Evolutionary conservation across 31 red algal species (phyloP), one percentile per base, ranked within the genome.

Genomic region (Asparagopsis taxiformis): DNA sequence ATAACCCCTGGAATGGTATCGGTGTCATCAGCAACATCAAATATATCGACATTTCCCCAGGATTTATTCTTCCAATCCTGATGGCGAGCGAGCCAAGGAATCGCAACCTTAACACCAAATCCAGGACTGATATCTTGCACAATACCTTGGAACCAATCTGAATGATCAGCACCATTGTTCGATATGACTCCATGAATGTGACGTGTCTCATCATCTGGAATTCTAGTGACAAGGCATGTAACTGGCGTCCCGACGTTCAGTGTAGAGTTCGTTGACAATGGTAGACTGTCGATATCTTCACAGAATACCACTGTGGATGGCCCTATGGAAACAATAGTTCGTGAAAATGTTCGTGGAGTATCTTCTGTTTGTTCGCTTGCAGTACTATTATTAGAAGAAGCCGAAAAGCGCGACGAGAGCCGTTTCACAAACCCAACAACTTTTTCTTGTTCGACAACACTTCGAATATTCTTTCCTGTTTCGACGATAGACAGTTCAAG

Each of bases 401-500:
- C 33, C 28, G 19, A 19, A 29, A 80, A 16, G n/a, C 62, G 49
- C 0, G 43, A 26, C 3, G 77, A 84, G 15, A 84, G 49, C 37
- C 44, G 44, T 44, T 63, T 69, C 30, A 87, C 63, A 44, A 87
- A 87, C 16, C 82, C 82, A 51, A 87, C 19, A 34, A 69, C 37
- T 39, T 77, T 87, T 1, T 38, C 4, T 34, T 68, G 66, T 19
- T n/a, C 1, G 52, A 31, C 17, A 13, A 62, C 3, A 19, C 7
- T 1, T 10, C 37, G 55, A 36, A 2, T 0, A 16, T 28, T 19
- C 49, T n/a, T 3, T 5, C 62, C 17, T 13, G 30, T 43, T 24
- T 50, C 56, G 26, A 24, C 15, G 17, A 71, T 21, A 16, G 82
- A 22, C 16, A 87, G 46, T 44, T 87, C 82, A 3, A 87, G 26